phyloP scores from a whole-genome alignment of 371 early-diverging fungal species.

The Gilbertella persicaria region DNA sequence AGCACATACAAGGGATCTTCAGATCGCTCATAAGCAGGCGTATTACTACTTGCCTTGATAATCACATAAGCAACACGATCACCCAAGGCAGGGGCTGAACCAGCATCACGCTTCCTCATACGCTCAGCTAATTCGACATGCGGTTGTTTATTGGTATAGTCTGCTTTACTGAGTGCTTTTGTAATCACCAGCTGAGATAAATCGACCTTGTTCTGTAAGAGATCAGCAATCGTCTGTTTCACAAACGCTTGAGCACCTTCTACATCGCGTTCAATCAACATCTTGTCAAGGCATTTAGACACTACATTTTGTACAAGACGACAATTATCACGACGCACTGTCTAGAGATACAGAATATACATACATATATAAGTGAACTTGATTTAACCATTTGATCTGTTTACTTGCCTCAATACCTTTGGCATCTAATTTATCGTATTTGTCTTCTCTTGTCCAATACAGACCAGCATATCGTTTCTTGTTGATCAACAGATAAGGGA shows the following conservation, averaged over 20 bases:
- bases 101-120: conserved; percentile 97
- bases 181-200: conserved; percentile 98
- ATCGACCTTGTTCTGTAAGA: conserved; percentile 97
- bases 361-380: neutral
- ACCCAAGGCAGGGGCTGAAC: conserved; percentile 96
- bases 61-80: conserved; percentile 99
- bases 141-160: conserved; percentile 97
- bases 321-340: conserved; percentile 99
- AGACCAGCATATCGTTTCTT: conserved; percentile 99
- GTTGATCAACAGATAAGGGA: conserved; percentile 97
- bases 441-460: conserved; percentile 95
- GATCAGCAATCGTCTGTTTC: conserved; percentile 90
- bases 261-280: conserved; percentile 93
- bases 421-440: conserved; percentile 96
- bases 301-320: conserved; percentile 94
- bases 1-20: conserved; percentile 99
- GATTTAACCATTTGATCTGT: too few species aligned
- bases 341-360: conserved; percentile 50
- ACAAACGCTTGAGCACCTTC: conserved; percentile 88
- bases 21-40: conserved; percentile 96
- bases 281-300: conserved; percentile 90
- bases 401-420: conserved; percentile 97
- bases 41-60: conserved; percentile 86
- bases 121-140: conserved; percentile 97
- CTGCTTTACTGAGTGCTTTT: conserved; percentile 96